Conservation (phyloP, 1,139 yeast species). For the Saccharomyces hybrid region DNA sequence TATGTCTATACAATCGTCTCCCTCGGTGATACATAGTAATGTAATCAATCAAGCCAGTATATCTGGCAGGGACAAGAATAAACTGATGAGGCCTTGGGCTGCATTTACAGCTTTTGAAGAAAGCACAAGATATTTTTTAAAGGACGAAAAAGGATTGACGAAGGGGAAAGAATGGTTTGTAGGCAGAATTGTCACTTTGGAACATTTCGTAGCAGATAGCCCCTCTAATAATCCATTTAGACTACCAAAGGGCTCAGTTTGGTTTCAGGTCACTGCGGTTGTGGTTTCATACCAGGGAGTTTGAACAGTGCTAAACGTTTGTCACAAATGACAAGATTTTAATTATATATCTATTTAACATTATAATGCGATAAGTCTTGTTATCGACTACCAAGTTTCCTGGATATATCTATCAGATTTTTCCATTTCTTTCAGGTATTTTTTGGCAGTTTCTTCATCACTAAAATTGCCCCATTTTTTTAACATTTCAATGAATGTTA, state of each 20-base stretch:
- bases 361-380: background rate
- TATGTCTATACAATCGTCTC: conserved; percentile 6
- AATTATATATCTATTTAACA: background rate
- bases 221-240: conserved; percentile 20
- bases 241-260: conserved; percentile 21
- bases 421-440: conserved; percentile 54
- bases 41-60: background rate
- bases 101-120: conserved; percentile 31
- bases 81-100: conserved; percentile 25
- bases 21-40: background rate
- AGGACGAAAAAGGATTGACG: conserved; percentile 16
- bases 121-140: conserved; percentile 24
- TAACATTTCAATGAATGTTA: conserved; percentile 61
- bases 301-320: background rate
- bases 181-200: conserved; percentile 23
- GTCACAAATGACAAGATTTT: background rate
- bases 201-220: conserved; percentile 17
- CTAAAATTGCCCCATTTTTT: conserved; percentile 36
- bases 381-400: conserved; percentile 70
- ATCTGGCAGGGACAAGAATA: conserved; percentile 7
- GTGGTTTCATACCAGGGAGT: conserved; percentile 8
- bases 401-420: conserved; percentile 64
- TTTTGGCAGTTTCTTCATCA: conserved; percentile 43
- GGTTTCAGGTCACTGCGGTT: conserved; percentile 29
- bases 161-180: conserved; percentile 30